These are phyloP conservation scores for Eurotiales sp. DNA, from an alignment of 2,329 filamentous ascomycete genomes.

Conservation along the genomic window DNA sequence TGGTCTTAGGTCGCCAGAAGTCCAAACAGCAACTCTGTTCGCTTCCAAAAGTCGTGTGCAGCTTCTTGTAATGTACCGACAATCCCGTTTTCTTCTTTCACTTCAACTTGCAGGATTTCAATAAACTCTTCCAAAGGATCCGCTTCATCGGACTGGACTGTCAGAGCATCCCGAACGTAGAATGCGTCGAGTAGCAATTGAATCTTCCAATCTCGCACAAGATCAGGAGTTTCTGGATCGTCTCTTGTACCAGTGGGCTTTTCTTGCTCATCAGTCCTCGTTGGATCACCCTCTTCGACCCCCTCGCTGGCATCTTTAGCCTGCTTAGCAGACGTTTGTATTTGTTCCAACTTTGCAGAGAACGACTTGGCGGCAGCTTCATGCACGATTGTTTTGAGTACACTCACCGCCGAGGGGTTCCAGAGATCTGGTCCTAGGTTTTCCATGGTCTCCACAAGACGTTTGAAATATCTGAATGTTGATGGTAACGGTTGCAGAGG, in stretches of 20 bases:
- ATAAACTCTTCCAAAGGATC: slow-evolving; percentile 45
- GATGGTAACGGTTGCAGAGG: slow-evolving; percentile 75
- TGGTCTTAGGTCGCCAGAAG: slow-evolving; percentile 50
- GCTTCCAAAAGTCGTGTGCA: slow-evolving; percentile 75
- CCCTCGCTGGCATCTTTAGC: slow-evolving; percentile 8
- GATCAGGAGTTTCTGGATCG: background rate
- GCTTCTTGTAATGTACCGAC: slow-evolving; percentile 57
- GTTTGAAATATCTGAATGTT: slow-evolving; percentile 67
- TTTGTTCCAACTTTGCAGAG: slow-evolving; percentile 20
- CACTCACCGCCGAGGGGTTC: slow-evolving; percentile 63
- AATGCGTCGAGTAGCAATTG: slow-evolving; percentile 37
- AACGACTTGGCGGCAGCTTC: slow-evolving; percentile 42
- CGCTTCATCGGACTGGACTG: slow-evolving; percentile 22
- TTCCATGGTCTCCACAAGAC: slow-evolving; percentile 64
- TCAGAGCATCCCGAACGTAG: slow-evolving; percentile 30
- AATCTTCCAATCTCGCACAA: slow-evolving; percentile 29
- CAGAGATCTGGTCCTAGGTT: slow-evolving; percentile 73
- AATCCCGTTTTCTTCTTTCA: slow-evolving; percentile 49
- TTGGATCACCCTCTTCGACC: background rate
- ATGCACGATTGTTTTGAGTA: slow-evolving; percentile 59
- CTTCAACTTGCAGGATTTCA: slow-evolving; percentile 40
- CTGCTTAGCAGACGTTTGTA: slow-evolving; percentile 16
- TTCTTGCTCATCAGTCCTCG: background rate
- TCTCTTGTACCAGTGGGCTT: slow-evolving; percentile 8
- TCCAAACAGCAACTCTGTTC: slow-evolving; percentile 77